These are phyloP conservation scores for Sextonia rubra DNA, from an alignment of 164 flowering plant genomes.

Conservation along the genomic window DNA sequence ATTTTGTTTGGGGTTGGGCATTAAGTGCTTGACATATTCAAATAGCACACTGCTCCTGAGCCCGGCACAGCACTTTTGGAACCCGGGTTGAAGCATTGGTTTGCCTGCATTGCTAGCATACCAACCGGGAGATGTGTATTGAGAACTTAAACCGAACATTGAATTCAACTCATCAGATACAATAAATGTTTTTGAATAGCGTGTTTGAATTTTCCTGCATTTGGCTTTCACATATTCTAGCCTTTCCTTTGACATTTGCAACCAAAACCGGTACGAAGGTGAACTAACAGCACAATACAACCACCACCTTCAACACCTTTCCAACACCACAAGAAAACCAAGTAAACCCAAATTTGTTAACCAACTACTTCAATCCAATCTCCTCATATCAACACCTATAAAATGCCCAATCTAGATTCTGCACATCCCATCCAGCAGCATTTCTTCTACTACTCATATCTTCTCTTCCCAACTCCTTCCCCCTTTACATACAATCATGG, in stretches of 20 bases:
- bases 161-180: too few species aligned
- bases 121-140: too few species aligned
- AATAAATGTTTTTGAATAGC: neutral
- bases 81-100: too few species aligned
- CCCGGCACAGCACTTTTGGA: too few species aligned
- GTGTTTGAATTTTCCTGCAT: neutral
- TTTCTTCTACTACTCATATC: neutral
- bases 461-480: neutral
- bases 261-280: neutral
- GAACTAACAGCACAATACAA: neutral
- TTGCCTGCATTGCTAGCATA: too few species aligned
- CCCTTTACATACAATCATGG: neutral
- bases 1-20: too few species aligned
- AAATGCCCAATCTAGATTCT: neutral
- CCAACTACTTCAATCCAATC: neutral
- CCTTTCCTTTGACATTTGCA: neutral
- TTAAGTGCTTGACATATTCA: too few species aligned
- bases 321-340: neutral
- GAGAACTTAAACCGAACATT: too few species aligned
- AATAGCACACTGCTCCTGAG: too few species aligned
- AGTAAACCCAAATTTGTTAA: neutral
- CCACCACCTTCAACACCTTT: neutral
- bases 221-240: neutral
- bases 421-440: neutral
- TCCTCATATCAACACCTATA: neutral